Evolutionary conservation across 148 eudicot species (phyloP).

Genomic region (Arbutus unedo): DNA sequence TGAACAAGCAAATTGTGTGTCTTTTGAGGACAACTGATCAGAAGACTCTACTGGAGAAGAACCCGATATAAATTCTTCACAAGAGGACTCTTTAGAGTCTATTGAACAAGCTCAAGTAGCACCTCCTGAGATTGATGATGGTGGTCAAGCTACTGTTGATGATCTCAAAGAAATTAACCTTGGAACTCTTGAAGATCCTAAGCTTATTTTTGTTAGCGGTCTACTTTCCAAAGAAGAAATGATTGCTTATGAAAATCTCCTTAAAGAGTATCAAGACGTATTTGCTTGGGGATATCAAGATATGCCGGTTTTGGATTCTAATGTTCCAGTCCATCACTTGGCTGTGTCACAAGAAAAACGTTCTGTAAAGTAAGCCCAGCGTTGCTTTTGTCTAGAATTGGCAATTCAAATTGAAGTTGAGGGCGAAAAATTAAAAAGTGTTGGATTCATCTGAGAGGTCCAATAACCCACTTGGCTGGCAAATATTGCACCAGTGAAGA

Average conservation of each 20-base stretch:
- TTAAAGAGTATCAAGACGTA: neutral
- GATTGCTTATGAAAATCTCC: neutral
- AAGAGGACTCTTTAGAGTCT: too few species aligned
- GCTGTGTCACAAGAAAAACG: neutral
- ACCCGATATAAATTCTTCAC: too few species aligned
- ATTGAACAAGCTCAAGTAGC: neutral
- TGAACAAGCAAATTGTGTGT: too few species aligned
- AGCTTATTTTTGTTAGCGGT: neutral
- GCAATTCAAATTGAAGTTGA: neutral
- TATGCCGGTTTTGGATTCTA: neutral
- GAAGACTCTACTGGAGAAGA: too few species aligned
- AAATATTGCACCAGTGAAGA: neutral
- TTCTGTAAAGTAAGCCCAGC: neutral
- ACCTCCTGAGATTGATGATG: neutral
- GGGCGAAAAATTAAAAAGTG: neutral
- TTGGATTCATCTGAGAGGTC: neutral
- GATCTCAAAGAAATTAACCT: neutral
- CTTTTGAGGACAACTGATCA: too few species aligned
- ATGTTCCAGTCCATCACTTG: neutral
- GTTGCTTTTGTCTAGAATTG: neutral
- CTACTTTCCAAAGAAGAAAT: too few species aligned
- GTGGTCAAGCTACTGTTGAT: neutral
- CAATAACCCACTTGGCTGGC: conserved; percentile 5
- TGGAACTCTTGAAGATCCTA: neutral
- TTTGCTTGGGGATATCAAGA: conserved; percentile 3